A percentile compares a stretch with the other conserved stretches of the same genome.
Evolutionary conservation across 371 early-diverging fungal genomes (phyloP).

Genomic region (Syncephalastrum monosporum): DNA sequence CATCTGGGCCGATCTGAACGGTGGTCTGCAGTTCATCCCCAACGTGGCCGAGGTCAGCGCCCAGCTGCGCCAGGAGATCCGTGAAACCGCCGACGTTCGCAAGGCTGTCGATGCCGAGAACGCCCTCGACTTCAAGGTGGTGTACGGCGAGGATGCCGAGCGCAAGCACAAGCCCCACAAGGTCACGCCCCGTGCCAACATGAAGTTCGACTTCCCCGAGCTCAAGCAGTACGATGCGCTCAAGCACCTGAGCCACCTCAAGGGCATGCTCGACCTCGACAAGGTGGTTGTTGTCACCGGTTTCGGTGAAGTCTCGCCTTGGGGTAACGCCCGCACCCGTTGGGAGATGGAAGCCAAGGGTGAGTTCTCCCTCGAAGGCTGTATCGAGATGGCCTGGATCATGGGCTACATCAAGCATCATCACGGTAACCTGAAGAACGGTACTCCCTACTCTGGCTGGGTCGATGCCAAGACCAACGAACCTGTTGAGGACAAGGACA

Average conservation of each 20-base stretch:
- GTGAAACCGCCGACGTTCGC: slow-evolving; percentile 84
- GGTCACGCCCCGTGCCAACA: slow-evolving; percentile 90
- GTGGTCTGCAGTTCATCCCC: slow-evolving; percentile 84
- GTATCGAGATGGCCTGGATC: slow-evolving; percentile 97
- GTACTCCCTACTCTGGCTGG: slow-evolving; percentile 89
- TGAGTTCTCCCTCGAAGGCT: slow-evolving; percentile 93
- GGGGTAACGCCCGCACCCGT: slow-evolving; percentile 91
- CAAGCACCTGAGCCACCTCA: slow-evolving; percentile 70
- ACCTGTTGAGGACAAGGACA: slow-evolving; percentile 89
- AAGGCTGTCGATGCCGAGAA: slow-evolving; percentile 82
- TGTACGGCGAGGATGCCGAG: slow-evolving; percentile 74
- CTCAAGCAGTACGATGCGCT: slow-evolving; percentile 68
- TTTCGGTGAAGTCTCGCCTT: slow-evolving; percentile 94
- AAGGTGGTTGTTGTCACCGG: slow-evolving; percentile 94
- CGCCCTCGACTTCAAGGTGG: slow-evolving; percentile 74
- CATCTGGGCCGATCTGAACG: slow-evolving; percentile 93
- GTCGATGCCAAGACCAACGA: slow-evolving; percentile 87
- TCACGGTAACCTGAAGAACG: slow-evolving; percentile 84
- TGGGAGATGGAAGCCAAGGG: slow-evolving; percentile 98
- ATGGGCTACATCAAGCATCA: slow-evolving; percentile 94
- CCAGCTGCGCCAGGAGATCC: slow-evolving; percentile 74
- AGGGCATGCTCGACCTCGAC: slow-evolving; percentile 90
- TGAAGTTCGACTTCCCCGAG: slow-evolving; percentile 89
- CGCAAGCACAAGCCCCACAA: slow-evolving; percentile 74
- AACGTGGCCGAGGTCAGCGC: slow-evolving; percentile 78